These are phyloP conservation scores for Emericellopsis atlantica DNA, from an alignment of 2,329 filamentous ascomycete species.

Conservation along the genomic window DNA sequence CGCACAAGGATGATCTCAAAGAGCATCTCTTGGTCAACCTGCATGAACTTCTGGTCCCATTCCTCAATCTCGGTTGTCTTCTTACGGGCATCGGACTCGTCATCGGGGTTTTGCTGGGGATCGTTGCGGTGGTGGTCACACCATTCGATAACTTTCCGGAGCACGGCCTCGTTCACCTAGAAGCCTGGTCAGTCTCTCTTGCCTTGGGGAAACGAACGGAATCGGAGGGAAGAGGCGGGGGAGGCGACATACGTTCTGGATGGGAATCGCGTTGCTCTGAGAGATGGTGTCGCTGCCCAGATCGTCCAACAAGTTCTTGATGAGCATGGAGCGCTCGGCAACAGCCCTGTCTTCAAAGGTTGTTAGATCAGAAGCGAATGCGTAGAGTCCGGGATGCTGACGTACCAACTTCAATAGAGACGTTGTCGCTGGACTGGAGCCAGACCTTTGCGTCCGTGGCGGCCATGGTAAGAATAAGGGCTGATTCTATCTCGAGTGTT, in stretches of 20 bases:
- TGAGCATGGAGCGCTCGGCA: conserved; percentile 82
- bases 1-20: conserved; percentile 96
- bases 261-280: conserved; percentile 62
- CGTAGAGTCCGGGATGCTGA: conserved; percentile 5
- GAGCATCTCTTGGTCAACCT: conserved; percentile 98
- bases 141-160: conserved; percentile 97
- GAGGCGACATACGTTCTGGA: conserved; percentile 56
- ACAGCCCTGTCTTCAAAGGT: conserved; percentile 56
- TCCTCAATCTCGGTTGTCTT: conserved; percentile 99
- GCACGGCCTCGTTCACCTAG: conserved; percentile 81
- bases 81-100: conserved; percentile 88
- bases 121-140: conserved; percentile 91
- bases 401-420: conserved; percentile 33
- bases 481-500: no score
- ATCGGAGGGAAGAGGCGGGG: conserved; percentile 3
- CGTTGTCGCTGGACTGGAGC: conserved; percentile 38
- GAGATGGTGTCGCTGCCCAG: conserved; percentile 51
- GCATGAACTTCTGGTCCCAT: conserved; percentile 99
- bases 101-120: conserved; percentile 68
- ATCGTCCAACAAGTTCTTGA: conserved; percentile 98
- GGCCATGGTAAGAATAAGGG: conserved; percentile 17
- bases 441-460: conserved; percentile 26
- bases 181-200: neutral
- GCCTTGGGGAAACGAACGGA: neutral
- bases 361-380: conserved; percentile 2